These are phyloP conservation scores for Fragilariopsis cylindrus DNA, from an alignment of 108 stramenopile genomes.

Conservation along the genomic window DNA sequence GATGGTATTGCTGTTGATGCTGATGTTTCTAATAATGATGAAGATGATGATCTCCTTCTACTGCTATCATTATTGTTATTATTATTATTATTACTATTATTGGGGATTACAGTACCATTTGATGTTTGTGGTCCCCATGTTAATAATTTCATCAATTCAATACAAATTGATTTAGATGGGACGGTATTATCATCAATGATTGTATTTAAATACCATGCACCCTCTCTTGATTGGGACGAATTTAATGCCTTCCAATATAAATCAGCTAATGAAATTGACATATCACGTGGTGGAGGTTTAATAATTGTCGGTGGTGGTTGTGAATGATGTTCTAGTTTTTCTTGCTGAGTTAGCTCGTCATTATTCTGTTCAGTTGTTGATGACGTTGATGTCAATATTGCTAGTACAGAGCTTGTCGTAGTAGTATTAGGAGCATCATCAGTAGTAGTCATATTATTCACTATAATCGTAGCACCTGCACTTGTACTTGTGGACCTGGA, in stretches of 20 bases:
- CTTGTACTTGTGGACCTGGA: too few species aligned
- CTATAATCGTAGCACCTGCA: too few species aligned
- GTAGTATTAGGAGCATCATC: background rate
- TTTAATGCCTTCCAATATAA: background rate
- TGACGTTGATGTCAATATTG: background rate
- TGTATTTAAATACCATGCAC: background rate
- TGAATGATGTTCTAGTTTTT: too few species aligned
- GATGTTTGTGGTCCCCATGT: constrained; percentile 1
- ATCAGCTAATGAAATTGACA: background rate
- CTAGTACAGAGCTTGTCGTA: background rate
- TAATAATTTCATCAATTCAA: background rate
- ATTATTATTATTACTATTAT: background rate
- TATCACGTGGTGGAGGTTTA: background rate
- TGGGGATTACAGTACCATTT: background rate
- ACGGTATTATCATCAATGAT: background rate
- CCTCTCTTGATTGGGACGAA: constrained; percentile 8
- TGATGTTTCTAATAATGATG: background rate
- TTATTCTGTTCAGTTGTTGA: background rate
- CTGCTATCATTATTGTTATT: background rate
- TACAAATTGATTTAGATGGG: background rate
- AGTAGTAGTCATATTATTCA: too few species aligned
- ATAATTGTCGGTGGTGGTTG: background rate
- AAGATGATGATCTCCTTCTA: too few species aligned
- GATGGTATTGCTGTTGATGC: background rate
- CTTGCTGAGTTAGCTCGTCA: background rate